phyloP scores from a whole-genome alignment of 2,329 filamentous ascomycete genomes.

The Chaetomiaceae sp. region DNA sequence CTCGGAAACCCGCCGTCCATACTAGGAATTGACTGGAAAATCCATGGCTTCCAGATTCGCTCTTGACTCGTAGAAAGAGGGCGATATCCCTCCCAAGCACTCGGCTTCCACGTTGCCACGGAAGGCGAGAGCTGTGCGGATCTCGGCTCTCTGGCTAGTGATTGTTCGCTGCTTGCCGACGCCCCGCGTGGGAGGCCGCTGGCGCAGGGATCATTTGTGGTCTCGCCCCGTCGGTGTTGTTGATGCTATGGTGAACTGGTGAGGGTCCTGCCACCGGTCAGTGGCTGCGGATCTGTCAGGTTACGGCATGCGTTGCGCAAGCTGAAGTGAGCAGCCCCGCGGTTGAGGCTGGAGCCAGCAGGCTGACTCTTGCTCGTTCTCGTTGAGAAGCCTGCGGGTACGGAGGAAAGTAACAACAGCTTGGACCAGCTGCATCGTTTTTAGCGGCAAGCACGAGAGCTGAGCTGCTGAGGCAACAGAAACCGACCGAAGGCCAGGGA shows the following conservation, averaged over 20 bases:
- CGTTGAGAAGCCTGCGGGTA: not conserved
- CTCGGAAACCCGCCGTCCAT: not conserved
- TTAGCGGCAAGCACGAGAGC: slow-evolving; percentile 14
- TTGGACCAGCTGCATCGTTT: slow-evolving; percentile 18
- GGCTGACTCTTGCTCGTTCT: not conserved
- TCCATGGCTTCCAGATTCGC: not conserved
- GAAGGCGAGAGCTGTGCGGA: slow-evolving; percentile 11
- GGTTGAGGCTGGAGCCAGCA: slow-evolving; percentile 1
- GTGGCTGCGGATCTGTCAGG: slow-evolving; percentile 4
- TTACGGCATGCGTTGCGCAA: not conserved
- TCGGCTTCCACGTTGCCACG: slow-evolving; percentile 10
- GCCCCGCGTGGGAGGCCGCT: slow-evolving; percentile 11
- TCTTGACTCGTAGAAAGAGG: not conserved
- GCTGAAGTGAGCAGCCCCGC: not conserved
- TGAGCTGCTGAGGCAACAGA: slow-evolving; percentile 25
- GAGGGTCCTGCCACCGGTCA: not conserved
- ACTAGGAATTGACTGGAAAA: not conserved
- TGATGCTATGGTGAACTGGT: not conserved
- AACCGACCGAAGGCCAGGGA: slow-evolving; percentile 27
- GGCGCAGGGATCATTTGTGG: not conserved
- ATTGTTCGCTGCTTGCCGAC: slow-evolving; percentile 6
- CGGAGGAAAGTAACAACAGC: too few species aligned
- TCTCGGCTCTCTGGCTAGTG: slow-evolving; percentile 4
- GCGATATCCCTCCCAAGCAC: not conserved
- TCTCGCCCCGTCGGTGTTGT: not conserved